Evolutionary conservation across 2,329 filamentous ascomycete genomes (phyloP), one percentile per base, ranked within the genome.

Genomic region (Fusarium mangiferae): DNA sequence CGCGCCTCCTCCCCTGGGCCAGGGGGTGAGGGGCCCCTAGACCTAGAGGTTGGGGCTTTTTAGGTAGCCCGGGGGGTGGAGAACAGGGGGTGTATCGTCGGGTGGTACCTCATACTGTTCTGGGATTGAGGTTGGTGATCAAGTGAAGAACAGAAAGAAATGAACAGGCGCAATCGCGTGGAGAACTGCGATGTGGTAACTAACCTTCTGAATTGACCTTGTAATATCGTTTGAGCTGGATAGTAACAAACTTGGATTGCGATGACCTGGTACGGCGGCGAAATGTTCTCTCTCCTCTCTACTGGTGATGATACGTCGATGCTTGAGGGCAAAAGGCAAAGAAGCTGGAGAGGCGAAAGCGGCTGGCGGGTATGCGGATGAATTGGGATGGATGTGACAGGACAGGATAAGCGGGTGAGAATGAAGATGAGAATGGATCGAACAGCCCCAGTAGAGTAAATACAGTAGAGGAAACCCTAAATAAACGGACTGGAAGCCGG

Each of bases 1-100:
- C 74, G 75, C 75, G 72, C 75, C 74, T 78, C 77, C 77, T 77
- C 77, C 76, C 77, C 75, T 78, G 76, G 74, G 68, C 74, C 74
- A 76, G 74, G 77, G 75, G 76, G 76, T 70, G 74, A 70, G 68
- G 72, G 66, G 66, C 55, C 65, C 67, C 67, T 70, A 70, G 24
- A 18, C 67, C 67, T 70, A 70, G 18, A 28, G 24, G 42, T 30
- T 59, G 60, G 51, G 48, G 51, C 54, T 52, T 61, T 66, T 70
- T 74, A 66, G 72, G 62, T 65, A 51, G 65, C 41, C 42, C 12
- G 57, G 60, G 59, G 73, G 55, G 64, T 67, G 74, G 74, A 58
- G 70, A 62, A 42, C 36, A 69, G 68, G 74, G 75, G 42, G 73
- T 56, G 74, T 59, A 44, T 68, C 56, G 48, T 30, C 26, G 26